phyloP scores from a whole-genome alignment of 2,329 filamentous ascomycete genomes.

The Fusarium sambucinum region DNA sequence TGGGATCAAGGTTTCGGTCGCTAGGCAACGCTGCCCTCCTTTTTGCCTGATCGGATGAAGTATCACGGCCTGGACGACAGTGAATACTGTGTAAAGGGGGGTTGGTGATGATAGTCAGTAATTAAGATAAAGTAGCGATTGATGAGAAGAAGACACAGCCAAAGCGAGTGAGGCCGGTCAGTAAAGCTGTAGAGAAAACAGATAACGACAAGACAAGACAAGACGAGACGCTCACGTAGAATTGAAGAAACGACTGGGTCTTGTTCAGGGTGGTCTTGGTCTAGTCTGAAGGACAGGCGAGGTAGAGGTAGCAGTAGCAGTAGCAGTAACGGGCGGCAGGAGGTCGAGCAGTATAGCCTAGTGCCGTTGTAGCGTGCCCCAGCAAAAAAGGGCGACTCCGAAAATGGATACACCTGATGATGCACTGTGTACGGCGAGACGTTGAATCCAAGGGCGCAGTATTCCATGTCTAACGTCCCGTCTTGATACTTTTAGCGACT shows the following conservation, averaged over 20 bases:
- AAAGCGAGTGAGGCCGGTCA: conserved; percentile 69
- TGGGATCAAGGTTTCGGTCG: conserved; percentile 44
- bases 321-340: conserved; percentile 17
- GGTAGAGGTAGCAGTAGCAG: conserved; percentile 37
- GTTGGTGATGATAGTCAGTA: conserved; percentile 22
- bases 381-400: conserved; percentile 42
- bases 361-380: conserved; percentile 34
- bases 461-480: conserved; percentile 45
- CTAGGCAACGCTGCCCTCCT: conserved; percentile 50
- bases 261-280: conserved; percentile 21
- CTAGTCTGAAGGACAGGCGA: conserved; percentile 20
- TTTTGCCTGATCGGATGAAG: conserved; percentile 38
- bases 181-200: conserved; percentile 36
- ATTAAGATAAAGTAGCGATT: conserved; percentile 52
- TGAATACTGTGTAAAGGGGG: conserved; percentile 24
- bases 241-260: conserved; percentile 47
- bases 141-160: conserved; percentile 57
- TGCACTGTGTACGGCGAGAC: conserved; percentile 43
- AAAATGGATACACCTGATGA: conserved; percentile 36
- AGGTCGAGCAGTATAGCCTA: conserved; percentile 20
- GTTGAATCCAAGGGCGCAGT: neutral
- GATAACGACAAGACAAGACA: conserved; percentile 34
- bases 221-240: conserved; percentile 39
- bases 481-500: conserved; percentile 39
- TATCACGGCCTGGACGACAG: conserved; percentile 36